Evolutionary conservation across 108 stramenopile genomes (phyloP).

Genomic region (Cyclotella baltica): DNA sequence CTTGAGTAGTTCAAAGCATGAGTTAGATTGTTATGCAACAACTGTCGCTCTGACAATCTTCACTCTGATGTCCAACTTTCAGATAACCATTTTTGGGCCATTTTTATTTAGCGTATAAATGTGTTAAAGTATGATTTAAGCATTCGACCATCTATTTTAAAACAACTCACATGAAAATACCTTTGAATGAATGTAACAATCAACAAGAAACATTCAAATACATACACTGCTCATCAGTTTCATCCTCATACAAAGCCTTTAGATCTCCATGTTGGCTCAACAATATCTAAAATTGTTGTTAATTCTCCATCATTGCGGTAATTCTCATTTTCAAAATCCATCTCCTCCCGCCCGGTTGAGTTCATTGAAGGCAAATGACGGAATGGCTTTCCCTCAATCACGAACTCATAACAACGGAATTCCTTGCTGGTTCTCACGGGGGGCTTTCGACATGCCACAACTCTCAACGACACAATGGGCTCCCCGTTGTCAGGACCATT

Average conservation of each 20-base stretch:
- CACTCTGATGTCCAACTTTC: no score
- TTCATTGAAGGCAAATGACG: slow-evolving; percentile 25
- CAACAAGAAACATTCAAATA: neutral
- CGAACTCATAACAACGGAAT: slow-evolving; percentile 52
- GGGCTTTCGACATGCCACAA: slow-evolving; percentile 48
- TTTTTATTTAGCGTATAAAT: no score
- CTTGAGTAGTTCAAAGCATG: no score
- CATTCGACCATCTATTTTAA: no score
- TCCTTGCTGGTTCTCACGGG: slow-evolving; percentile 36
- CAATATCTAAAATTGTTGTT: slow-evolving; percentile 40
- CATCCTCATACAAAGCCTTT: slow-evolving; percentile 22
- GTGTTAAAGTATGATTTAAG: no score
- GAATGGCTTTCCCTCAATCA: slow-evolving; percentile 34
- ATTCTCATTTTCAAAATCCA: slow-evolving; percentile 37
- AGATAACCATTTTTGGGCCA: no score
- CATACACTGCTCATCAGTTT: neutral
- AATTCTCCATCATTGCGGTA: slow-evolving; percentile 28
- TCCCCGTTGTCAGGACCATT: slow-evolving; percentile 8
- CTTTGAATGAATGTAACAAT: no score
- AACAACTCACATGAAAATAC: no score
- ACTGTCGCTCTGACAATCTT: no score
- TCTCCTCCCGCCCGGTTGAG: neutral
- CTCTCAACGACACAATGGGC: slow-evolving; percentile 22
- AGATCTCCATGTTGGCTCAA: slow-evolving; percentile 44
- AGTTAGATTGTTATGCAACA: no score